Conservation (phyloP, 176 grass and related monocot genomes). For the Secale cereale region DNA sequence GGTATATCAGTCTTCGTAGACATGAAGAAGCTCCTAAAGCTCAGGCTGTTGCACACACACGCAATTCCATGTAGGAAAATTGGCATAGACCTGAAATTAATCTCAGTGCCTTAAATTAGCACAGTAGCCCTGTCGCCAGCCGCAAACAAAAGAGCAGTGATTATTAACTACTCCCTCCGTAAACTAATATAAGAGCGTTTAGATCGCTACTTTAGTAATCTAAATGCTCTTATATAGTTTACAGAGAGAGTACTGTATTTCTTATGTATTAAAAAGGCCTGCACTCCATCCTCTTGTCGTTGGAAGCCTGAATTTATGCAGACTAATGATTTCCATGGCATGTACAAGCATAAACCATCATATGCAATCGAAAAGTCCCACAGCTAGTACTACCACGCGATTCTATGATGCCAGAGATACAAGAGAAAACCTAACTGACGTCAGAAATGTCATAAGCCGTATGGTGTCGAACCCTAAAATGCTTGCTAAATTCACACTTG, state of each 20-base stretch:
- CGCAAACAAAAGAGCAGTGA: background rate
- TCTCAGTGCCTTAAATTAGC: background rate
- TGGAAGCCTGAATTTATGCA: slow-evolving; percentile 14
- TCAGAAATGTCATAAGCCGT: background rate
- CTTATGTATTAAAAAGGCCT: background rate
- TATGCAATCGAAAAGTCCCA: background rate
- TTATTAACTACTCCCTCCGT: background rate
- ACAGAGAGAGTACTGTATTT: background rate
- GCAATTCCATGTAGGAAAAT: background rate
- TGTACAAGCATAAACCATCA: background rate
- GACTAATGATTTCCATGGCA: background rate
- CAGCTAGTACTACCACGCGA: background rate
- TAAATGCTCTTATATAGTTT: no score
- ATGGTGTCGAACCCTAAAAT: background rate
- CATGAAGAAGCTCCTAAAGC: background rate
- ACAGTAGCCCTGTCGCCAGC: background rate
- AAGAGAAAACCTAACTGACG: background rate
- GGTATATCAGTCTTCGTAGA: background rate
- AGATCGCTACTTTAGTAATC: no score
- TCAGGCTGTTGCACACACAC: background rate
- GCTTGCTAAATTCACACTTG: background rate
- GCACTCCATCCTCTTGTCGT: background rate
- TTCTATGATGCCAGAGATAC: background rate
- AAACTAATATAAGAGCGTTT: no score
- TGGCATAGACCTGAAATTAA: background rate